Conservation (phyloP, 2,329 filamentous ascomycete genomes). For the Fonsecaea pugnacius region DNA sequence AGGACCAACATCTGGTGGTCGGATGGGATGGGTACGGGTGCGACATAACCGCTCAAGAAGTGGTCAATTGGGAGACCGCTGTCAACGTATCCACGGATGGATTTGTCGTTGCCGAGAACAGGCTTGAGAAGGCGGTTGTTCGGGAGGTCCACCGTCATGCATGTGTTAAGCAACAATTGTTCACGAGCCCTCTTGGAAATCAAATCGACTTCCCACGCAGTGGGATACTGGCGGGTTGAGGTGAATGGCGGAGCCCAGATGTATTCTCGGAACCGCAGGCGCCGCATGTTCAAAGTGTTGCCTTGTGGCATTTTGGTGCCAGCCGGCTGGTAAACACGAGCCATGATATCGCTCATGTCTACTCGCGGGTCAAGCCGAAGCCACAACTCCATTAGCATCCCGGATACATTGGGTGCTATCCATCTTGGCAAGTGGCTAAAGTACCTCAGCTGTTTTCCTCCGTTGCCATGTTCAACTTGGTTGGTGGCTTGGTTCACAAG, state of each 20-base stretch:
- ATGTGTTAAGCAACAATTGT: slow-evolving; percentile 32
- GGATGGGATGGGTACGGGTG: slow-evolving; percentile 23
- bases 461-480: slow-evolving; percentile 6
- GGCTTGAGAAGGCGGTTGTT: slow-evolving; percentile 29
- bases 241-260: slow-evolving; percentile 13
- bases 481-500: slow-evolving; percentile 20
- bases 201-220: slow-evolving; percentile 21
- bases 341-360: slow-evolving; percentile 29
- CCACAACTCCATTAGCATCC: slow-evolving; percentile 33
- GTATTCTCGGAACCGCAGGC: slow-evolving; percentile 21
- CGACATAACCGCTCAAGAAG: slow-evolving; percentile 17
- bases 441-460: slow-evolving; percentile 25
- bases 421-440: slow-evolving; percentile 33
- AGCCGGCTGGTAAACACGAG: slow-evolving; percentile 21
- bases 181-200: slow-evolving; percentile 20
- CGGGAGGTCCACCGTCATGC: slow-evolving; percentile 29
- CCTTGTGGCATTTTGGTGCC: slow-evolving; percentile 2
- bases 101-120: slow-evolving; percentile 15
- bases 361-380: slow-evolving; percentile 28
- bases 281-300: slow-evolving; percentile 27
- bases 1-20: slow-evolving; percentile 19
- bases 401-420: slow-evolving; percentile 25
- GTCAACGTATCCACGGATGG: slow-evolving; percentile 19
- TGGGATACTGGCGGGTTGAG: slow-evolving; percentile 12
- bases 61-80: slow-evolving; percentile 25